These are phyloP conservation scores for Akanthomyces uredinophilus DNA, from an alignment of 2,329 filamentous ascomycete genomes.

Conservation along the genomic window DNA sequence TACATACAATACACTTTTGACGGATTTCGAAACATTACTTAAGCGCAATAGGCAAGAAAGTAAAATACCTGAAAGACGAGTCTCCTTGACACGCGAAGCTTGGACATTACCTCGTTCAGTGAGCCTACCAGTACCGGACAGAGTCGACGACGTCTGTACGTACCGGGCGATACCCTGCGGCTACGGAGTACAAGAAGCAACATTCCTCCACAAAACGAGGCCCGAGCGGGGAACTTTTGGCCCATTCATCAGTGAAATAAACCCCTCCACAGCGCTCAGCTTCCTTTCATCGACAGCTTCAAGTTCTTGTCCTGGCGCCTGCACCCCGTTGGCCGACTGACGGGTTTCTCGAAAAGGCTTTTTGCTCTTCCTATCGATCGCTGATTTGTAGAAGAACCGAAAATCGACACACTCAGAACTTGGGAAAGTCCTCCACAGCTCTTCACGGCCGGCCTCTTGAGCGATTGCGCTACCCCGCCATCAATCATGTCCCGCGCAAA, in stretches of 20 bases:
- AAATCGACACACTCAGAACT: neutral
- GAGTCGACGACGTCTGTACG: neutral
- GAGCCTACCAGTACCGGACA: neutral
- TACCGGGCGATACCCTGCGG: slow-evolving; percentile 1
- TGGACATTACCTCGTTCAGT: neutral
- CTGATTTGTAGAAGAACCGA: neutral
- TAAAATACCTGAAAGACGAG: neutral
- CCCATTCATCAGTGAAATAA: slow-evolving; percentile 7
- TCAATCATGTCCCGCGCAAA: slow-evolving; percentile 51
- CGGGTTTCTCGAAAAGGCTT: neutral
- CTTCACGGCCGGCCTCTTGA: neutral
- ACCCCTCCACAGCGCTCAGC: slow-evolving; percentile 10
- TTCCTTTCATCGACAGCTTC: neutral
- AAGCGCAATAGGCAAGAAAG: neutral
- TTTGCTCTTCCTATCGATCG: neutral
- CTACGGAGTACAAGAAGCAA: neutral
- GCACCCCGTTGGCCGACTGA: neutral
- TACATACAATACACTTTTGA: too few relatives aligned
- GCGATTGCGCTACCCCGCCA: slow-evolving; percentile 16
- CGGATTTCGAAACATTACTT: neutral
- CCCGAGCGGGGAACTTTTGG: slow-evolving; percentile 14
- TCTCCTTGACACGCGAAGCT: neutral
- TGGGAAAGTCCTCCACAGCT: neutral
- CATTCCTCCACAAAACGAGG: slow-evolving; percentile 13
- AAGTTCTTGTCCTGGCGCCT: slow-evolving; percentile 1